Percentiles rank a stretch among this genome's conserved stretches.
These are phyloP conservation scores for Sporothrix luriei DNA, from an alignment of 2,329 filamentous ascomycete species.

Conservation along the genomic window DNA sequence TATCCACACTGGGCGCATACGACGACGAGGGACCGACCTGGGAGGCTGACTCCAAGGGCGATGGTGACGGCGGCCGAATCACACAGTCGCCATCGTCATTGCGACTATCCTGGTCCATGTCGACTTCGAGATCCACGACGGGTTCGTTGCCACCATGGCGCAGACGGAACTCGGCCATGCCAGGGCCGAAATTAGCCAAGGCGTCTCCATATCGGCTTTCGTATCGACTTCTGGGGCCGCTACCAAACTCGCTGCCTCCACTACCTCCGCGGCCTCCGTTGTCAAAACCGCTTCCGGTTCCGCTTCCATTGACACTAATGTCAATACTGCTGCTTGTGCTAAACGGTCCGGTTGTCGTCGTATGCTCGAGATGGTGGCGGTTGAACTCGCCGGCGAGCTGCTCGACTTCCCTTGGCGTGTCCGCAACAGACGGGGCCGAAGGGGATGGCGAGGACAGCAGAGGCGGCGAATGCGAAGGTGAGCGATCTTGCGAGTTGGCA, in stretches of 20 bases:
- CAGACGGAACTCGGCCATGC: constrained; percentile 25
- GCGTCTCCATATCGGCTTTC: constrained; percentile 9
- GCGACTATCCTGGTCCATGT: constrained; percentile 23
- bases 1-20: constrained; percentile 1
- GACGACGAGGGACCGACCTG: constrained; percentile 5
- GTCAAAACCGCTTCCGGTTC: background rate
- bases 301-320: background rate
- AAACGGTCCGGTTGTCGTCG: background rate
- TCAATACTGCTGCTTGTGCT: background rate
- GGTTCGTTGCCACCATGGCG: constrained; percentile 21
- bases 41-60: background rate
- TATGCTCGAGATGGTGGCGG: constrained; percentile 29
- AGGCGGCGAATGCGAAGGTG: constrained; percentile 14
- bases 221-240: background rate
- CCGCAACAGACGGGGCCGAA: constrained; percentile 24
- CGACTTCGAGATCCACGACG: constrained; percentile 23
- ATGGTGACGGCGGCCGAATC: constrained; percentile 14
- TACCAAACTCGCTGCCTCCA: background rate
- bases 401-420: constrained; percentile 26
- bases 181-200: background rate
- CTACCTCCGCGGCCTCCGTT: background rate
- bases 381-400: constrained; percentile 28
- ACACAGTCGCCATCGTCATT: constrained; percentile 24
- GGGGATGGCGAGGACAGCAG: constrained; percentile 16
- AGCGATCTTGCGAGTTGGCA: background rate